These are phyloP conservation scores for Hypoxylon sp. DNA, from an alignment of 2,329 filamentous ascomycete genomes.

Conservation along the genomic window DNA sequence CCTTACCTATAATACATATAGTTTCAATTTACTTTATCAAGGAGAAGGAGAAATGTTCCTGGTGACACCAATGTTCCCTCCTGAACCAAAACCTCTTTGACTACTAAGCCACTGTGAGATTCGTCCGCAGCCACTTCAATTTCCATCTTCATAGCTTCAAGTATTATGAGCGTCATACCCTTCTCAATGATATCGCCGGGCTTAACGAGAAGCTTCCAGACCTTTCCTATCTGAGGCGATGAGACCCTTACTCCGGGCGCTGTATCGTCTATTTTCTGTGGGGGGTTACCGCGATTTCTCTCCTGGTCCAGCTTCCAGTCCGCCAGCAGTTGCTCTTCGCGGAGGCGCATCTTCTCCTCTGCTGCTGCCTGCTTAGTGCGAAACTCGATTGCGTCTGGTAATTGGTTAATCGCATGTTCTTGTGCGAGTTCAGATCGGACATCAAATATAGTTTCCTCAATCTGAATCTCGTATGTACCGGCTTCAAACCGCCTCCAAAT, in stretches of 20 bases:
- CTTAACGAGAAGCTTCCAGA: constrained; percentile 67
- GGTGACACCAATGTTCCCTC: constrained; percentile 40
- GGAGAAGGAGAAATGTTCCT: constrained; percentile 36
- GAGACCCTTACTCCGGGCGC: constrained; percentile 56
- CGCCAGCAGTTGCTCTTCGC: constrained; percentile 52
- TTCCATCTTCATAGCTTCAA: constrained; percentile 73
- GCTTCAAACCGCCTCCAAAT: constrained; percentile 51
- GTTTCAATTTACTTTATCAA: constrained; percentile 19
- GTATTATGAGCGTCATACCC: constrained; percentile 61
- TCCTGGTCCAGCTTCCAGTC: constrained; percentile 54
- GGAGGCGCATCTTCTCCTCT: constrained; percentile 36
- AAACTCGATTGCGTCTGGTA: constrained; percentile 45
- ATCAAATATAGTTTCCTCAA: constrained; percentile 51
- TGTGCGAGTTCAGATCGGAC: constrained; percentile 51
- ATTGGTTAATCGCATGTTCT: constrained; percentile 42
- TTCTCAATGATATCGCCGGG: constrained; percentile 60
- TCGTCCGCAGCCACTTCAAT: constrained; percentile 58
- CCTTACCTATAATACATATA: neutral
- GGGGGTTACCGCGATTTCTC: constrained; percentile 32
- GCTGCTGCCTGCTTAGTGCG: constrained; percentile 42
- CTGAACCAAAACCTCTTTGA: constrained; percentile 41
- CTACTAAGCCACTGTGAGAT: constrained; percentile 32
- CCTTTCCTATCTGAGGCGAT: constrained; percentile 64
- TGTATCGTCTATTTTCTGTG: constrained; percentile 35
- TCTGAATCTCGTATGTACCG: constrained; percentile 54